phyloP scores from a whole-genome alignment of 176 grass and related monocot genomes.

The Ensete ventricosum region DNA sequence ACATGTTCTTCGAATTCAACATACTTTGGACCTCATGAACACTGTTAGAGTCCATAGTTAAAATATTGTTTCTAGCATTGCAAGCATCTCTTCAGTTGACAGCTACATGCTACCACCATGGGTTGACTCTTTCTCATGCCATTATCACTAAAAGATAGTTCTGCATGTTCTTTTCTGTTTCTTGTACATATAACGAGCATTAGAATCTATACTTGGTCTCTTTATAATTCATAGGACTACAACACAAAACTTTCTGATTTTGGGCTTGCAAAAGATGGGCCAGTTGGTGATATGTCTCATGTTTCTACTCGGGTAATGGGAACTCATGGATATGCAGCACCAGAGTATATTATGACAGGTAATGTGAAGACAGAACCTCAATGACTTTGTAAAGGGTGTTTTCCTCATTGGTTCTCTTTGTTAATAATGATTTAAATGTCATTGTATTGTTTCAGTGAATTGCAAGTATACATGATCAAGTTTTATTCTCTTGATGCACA shows the following conservation, averaged over 20 bases:
- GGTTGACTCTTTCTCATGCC: too few relatives aligned
- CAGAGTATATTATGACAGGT: slow-evolving; percentile 44
- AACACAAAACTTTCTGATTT: slow-evolving; percentile 46
- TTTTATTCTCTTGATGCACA: not conserved
- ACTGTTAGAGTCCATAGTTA: too few relatives aligned
- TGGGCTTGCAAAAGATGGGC: slow-evolving; percentile 43
- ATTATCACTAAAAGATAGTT: too few relatives aligned
- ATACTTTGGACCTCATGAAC: too few relatives aligned
- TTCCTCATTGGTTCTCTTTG: too few relatives aligned
- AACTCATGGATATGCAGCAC: slow-evolving; percentile 38
- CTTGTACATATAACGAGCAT: not conserved
- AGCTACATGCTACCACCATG: too few relatives aligned
- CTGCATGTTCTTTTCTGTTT: not conserved
- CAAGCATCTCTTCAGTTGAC: too few relatives aligned
- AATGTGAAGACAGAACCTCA: slow-evolving; percentile 1
- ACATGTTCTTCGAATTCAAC: too few relatives aligned
- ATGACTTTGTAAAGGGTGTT: too few relatives aligned
- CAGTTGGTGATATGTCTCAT: slow-evolving; percentile 37
- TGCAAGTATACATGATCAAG: not conserved
- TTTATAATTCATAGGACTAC: slow-evolving; percentile 21
- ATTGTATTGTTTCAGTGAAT: too few relatives aligned
- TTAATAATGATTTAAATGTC: too few relatives aligned
- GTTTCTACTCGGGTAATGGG: slow-evolving; percentile 43
- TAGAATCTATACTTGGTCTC: not conserved
- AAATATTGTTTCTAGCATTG: too few relatives aligned